phyloP scores from a whole-genome alignment of 2,329 filamentous ascomycete genomes.

The Fusarium multiceps region DNA sequence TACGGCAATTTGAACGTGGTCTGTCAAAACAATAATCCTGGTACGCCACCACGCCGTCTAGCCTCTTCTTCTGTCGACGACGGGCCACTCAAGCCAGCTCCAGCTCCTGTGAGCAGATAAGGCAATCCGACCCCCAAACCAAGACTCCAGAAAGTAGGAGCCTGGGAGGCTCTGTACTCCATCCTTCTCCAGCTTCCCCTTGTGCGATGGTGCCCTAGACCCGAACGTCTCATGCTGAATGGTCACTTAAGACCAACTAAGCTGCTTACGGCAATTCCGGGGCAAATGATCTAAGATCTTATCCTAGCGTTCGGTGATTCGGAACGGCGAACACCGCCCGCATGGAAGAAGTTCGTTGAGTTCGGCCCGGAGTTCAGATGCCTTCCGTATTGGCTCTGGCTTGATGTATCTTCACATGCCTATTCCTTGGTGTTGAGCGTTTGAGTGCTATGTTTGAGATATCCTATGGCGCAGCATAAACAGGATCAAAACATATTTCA shows the following conservation, averaged over 20 bases:
- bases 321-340: slow-evolving; percentile 47
- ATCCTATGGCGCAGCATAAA: neutral
- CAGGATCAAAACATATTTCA: neutral
- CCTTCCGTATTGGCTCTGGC: slow-evolving; percentile 27
- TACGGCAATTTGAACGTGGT: slow-evolving; percentile 2
- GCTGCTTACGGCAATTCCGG: slow-evolving; percentile 48
- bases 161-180: slow-evolving; percentile 46
- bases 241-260: slow-evolving; percentile 36
- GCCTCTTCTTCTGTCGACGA: slow-evolving; percentile 1
- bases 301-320: slow-evolving; percentile 48
- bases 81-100: slow-evolving; percentile 23
- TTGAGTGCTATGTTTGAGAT: neutral
- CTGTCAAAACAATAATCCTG: slow-evolving; percentile 17
- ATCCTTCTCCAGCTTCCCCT: slow-evolving; percentile 47
- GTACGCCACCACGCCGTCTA: slow-evolving; percentile 36
- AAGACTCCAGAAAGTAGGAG: slow-evolving; percentile 35
- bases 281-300: slow-evolving; percentile 51
- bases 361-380: slow-evolving; percentile 36
- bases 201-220: slow-evolving; percentile 44
- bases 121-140: slow-evolving; percentile 35
- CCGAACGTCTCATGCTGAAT: slow-evolving; percentile 35
- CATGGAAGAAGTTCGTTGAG: slow-evolving; percentile 26
- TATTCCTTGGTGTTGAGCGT: neutral
- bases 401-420: slow-evolving; percentile 6
- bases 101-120: slow-evolving; percentile 41